Evolutionary conservation across 2,329 filamentous ascomycete genomes (phyloP).

Genomic region (Diatrype stigma): DNA sequence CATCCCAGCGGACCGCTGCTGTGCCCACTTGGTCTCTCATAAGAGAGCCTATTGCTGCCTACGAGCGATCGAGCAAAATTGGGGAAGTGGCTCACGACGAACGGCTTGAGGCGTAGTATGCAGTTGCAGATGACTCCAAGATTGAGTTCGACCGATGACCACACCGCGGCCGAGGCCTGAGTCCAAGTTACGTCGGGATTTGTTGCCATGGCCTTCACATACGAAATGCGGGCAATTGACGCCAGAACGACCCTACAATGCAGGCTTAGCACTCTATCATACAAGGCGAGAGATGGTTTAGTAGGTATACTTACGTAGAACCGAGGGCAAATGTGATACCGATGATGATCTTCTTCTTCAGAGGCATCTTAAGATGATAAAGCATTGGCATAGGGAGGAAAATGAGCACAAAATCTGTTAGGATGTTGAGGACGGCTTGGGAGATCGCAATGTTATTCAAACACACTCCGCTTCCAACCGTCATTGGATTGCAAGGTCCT

Average conservation of each 20-base stretch:
- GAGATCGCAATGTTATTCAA: not conserved
- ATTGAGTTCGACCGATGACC: not conserved
- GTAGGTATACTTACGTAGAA: not conserved
- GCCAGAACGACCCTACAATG: not conserved
- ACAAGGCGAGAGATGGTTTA: not conserved
- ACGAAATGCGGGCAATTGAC: not conserved
- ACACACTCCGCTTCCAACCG: not conserved
- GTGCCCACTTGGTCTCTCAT: no score
- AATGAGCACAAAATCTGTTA: not conserved
- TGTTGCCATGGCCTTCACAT: not conserved
- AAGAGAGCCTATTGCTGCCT: no score
- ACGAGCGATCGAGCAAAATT: no score
- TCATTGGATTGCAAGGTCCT: not conserved
- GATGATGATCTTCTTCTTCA: not conserved
- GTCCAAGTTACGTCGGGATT: not conserved
- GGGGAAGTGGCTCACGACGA: no score
- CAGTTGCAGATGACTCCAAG: not conserved
- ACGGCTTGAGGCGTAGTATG: no score
- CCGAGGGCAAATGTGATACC: not conserved
- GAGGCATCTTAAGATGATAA: not conserved
- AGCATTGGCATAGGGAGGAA: not conserved
- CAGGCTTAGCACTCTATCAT: not conserved
- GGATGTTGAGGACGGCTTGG: not conserved
- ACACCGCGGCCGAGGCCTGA: not conserved
- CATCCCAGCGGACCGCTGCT: no score